These are phyloP conservation scores for Aspergillus cejpii DNA, from an alignment of 2,329 filamentous ascomycete genomes.

Conservation along the genomic window DNA sequence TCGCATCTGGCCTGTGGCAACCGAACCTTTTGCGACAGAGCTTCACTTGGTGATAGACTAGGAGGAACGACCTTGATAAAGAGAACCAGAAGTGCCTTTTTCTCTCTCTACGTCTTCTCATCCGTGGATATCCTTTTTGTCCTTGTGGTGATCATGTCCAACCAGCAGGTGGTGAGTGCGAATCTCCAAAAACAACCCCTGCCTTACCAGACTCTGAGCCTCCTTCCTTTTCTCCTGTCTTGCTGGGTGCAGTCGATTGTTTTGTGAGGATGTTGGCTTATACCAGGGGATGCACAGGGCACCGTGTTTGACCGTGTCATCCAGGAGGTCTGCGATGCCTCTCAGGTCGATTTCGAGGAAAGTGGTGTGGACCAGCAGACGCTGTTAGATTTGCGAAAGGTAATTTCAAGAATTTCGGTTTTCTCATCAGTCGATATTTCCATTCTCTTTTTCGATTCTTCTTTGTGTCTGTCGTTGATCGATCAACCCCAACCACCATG, in stretches of 20 bases:
- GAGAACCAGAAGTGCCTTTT: too few species aligned
- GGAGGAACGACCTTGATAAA: too few species aligned
- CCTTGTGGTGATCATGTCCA: constrained; percentile 37
- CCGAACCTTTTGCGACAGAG: constrained; percentile 14
- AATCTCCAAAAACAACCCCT: constrained; percentile 14
- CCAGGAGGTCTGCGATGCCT: constrained; percentile 83
- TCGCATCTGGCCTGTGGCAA: constrained; percentile 20
- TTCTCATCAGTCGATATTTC: too few species aligned
- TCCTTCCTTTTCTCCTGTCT: constrained; percentile 5
- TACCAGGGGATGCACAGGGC: constrained; percentile 47
- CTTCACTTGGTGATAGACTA: constrained; percentile 12
- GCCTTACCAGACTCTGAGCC: constrained; percentile 5
- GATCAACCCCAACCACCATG: constrained; percentile 21
- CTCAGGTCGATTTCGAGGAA: constrained; percentile 93
- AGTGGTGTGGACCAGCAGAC: constrained; percentile 83
- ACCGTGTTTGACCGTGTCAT: constrained; percentile 85
- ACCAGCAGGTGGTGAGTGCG: constrained; percentile 45
- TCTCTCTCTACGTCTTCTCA: constrained; percentile 10
- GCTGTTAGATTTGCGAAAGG: constrained; percentile 78
- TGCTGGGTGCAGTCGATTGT: constrained; percentile 1
- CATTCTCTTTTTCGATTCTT: constrained; percentile 6
- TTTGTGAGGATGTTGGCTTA: constrained; percentile 23
- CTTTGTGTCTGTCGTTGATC: too few species aligned
- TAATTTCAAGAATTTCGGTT: constrained; percentile 56
- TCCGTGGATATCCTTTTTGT: neutral